Base-by-base conservation (phyloP, 345 rosid genomes). In the Boechera divaricarpa region DNA sequence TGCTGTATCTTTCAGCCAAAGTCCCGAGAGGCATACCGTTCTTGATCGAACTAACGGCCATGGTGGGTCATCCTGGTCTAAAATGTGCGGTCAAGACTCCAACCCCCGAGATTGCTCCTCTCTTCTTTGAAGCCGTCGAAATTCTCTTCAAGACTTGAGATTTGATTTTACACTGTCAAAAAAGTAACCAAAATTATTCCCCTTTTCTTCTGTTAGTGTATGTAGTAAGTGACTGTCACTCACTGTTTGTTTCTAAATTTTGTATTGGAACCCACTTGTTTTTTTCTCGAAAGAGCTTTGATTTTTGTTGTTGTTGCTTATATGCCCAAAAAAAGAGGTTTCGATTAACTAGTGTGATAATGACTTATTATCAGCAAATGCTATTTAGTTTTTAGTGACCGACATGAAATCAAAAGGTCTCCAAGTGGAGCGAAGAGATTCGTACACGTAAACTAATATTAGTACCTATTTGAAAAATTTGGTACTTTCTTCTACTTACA, bases 1-100 rank as follows among this genome's bases (percentile, higher is more conserved):
- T 92, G 10, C 85, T 89, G 78, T 92, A 94, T 83, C 90, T 92
- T 79, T 90, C 98, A 0, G 83, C 95, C 13, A 92, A 86, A 79
- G 85, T 88, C 69, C 94, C 98, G 5, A 81, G 77, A 54, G 98
- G 86, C n/a, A 57, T 92, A 53, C 91, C 97, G 0, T 79, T 94
- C 81, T 78, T 94, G 82, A 81, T 89, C 12, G 98, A 94, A 54
- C 88, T 94, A 61, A 89, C 98, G 6, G 85, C 94, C 28, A 81
- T 76, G 15, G 70, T 90, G 10, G 94, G 98, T 41, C 87, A 76
- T 35, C 89, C 92, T 0, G 97, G 96, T 15, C 87, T 92, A 33
- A 90, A 89, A 81, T 86, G 94, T 58, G 98, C 98, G 0, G 83
- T 89, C 73, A 94, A 94, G 85, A 94, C 97, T 60, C 98, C 97